Conservation (phyloP, 345 rosid species). For the Brassica cretica region DNA sequence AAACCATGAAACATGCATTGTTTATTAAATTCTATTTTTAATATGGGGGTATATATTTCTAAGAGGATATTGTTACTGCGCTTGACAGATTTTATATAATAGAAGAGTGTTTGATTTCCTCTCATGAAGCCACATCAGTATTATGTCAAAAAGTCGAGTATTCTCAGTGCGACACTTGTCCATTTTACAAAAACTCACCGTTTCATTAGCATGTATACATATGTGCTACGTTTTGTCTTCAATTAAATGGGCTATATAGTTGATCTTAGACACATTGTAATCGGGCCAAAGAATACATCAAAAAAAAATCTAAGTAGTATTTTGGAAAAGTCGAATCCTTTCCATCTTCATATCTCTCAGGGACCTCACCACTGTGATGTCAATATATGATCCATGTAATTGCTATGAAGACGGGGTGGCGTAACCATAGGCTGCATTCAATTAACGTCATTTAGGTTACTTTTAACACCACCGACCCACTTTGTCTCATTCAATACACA, state of each 20-base stretch:
- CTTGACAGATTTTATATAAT: background rate
- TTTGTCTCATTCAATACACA: background rate
- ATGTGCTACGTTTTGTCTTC: too few relatives aligned
- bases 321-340: background rate
- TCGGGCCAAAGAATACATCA: background rate
- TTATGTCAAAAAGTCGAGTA: too few relatives aligned
- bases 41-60: background rate
- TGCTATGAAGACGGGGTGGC: background rate
- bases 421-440: background rate
- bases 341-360: background rate
- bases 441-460: background rate
- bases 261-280: background rate
- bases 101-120: background rate
- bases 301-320: background rate
- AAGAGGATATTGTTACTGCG: background rate
- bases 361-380: background rate
- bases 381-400: background rate
- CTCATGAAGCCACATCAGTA: too few relatives aligned
- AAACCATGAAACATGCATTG: conserved; percentile 17
- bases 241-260: background rate
- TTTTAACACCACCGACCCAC: background rate
- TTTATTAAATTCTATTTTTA: background rate
- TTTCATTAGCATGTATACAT: too few relatives aligned
- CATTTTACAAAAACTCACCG: too few relatives aligned
- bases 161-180: too few relatives aligned